Base-by-base conservation (phyloP, 2,329 filamentous ascomycete genomes). In the Lecanicillium sp. region DNA sequence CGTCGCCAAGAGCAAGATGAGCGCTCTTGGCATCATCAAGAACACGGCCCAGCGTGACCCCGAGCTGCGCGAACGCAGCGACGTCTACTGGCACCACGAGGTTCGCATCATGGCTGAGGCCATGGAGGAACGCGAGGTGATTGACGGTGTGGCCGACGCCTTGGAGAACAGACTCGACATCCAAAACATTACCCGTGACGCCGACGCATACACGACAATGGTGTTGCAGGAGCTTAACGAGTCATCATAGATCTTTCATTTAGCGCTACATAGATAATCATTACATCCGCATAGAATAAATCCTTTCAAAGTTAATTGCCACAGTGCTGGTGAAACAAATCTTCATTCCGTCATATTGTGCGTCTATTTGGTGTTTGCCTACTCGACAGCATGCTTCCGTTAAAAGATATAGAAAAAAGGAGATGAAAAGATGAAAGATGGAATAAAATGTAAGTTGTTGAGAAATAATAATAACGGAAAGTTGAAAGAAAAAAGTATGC, bases 1-100 rank as follows among this genome's bases (percentile, higher is more conserved):
- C 36, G 67, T 67, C 5, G 73, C 79, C 11, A 77, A 82, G 61
- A 76, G 79, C 47, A 89, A 84, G 63, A 64, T 95, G 51, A 82
- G 78, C 56, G 87, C 86, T 1, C 69, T 87, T 30, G 86, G 81
- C 7, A 81, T 95, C 49, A 70, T 95, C 38, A 80, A 85, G 62
- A 96, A 96, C 69, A 87, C 88, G 3, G 77, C 87, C 14, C 73
- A 85, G 49, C 72, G 90, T 48, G 87, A 96, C 66, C 75, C 79
- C 53, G 77, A 77, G 36, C 68, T 96, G 63, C 79, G 90, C 51
- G 72, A 67, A 2, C 76, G 77, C 50, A 77, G 78, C 42, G 78
- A 84, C 56, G 75, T 73, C 14, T 96, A 96, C 67, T 97, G 91
- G 91, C 70, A 73, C 9, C 83, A 84, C 37, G 88, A 96, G 69